These are phyloP conservation scores for Eucalyptus sp. DNA, from an alignment of 345 rosid species.

Conservation along the genomic window DNA sequence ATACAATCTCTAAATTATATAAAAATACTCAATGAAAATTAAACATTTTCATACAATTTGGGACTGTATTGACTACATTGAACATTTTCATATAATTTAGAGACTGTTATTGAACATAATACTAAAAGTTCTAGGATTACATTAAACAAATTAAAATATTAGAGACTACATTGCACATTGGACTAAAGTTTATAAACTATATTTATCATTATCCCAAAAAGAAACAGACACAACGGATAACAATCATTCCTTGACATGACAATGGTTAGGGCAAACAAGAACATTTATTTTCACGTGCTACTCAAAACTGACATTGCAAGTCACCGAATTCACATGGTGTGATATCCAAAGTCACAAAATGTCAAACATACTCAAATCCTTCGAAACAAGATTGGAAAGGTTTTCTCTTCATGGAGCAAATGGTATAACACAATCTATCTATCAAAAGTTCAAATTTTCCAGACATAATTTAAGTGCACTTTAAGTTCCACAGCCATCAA, in stretches of 20 bases:
- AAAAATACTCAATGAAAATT: no score
- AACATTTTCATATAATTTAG: no score
- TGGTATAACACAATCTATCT: not conserved
- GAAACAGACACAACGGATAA: accelerated
- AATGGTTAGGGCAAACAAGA: not conserved
- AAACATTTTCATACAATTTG: no score
- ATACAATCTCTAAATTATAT: no score
- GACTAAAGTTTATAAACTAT: no score
- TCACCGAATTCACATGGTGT: not conserved
- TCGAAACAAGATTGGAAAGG: not conserved
- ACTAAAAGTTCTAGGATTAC: no score
- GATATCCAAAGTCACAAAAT: not conserved
- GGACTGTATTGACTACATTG: no score
- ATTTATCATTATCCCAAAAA: not conserved
- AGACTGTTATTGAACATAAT: no score
- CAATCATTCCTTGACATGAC: not conserved
- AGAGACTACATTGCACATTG: no score
- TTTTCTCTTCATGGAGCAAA: not conserved
- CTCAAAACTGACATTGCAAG: not conserved
- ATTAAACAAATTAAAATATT: no score
- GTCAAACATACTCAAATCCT: not conserved
- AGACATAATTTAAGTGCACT: not conserved
- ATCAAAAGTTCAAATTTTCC: not conserved
- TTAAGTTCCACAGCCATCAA: not conserved
- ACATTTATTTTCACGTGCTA: not conserved